Evolutionary conservation across 305 asterid genomes (phyloP).

Genomic region (Fraxinus platypoda): DNA sequence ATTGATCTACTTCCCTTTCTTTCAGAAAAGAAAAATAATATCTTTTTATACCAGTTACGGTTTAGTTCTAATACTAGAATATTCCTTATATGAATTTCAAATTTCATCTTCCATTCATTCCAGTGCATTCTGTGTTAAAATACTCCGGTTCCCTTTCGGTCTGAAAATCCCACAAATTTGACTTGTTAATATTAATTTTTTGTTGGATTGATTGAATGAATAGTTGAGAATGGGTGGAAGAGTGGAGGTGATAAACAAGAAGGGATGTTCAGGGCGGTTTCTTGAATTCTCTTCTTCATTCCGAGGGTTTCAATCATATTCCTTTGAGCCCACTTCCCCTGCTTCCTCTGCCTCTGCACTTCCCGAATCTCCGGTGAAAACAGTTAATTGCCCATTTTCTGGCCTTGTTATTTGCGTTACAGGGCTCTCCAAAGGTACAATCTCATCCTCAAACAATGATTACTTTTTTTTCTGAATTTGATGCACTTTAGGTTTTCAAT

Average conservation of each 20-base stretch:
- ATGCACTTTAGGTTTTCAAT: not conserved
- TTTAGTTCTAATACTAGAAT: not conserved
- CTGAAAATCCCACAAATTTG: not conserved
- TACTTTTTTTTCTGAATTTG: not conserved
- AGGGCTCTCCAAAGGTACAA: constrained; percentile 83
- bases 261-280: constrained; percentile 81
- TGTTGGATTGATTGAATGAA: constrained; percentile 16
- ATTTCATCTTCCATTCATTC: constrained; percentile 11
- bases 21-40: not conserved
- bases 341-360: constrained; percentile 43
- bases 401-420: constrained; percentile 92
- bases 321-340: constrained; percentile 55
- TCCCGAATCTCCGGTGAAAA: constrained; percentile 41
- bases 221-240: constrained; percentile 49
- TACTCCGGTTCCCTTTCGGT: not conserved
- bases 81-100: constrained; percentile 22
- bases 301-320: constrained; percentile 57
- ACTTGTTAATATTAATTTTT: not conserved
- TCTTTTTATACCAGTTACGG: not conserved
- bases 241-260: constrained; percentile 70
- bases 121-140: not conserved
- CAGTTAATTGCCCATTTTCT: constrained; percentile 52
- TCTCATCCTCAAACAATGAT: not conserved
- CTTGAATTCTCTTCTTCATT: constrained; percentile 70
- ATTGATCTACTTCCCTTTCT: constrained; percentile 36